A percentile compares a stretch with the other conserved stretches of the same genome.
These are phyloP conservation scores for Trametes meyenii DNA, from an alignment of 768 basidiomycete species.

Conservation along the genomic window DNA sequence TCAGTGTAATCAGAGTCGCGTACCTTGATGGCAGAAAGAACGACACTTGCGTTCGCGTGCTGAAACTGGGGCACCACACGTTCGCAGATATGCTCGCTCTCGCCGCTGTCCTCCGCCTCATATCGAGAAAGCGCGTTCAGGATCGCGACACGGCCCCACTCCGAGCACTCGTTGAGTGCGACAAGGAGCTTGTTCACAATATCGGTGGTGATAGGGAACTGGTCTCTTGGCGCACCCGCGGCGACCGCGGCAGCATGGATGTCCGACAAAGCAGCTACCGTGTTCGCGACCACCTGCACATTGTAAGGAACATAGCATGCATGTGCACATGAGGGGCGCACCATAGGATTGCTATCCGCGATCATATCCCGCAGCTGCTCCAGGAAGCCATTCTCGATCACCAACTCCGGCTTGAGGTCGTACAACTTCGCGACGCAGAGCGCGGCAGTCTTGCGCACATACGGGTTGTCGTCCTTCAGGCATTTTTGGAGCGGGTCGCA, in stretches of 20 bases:
- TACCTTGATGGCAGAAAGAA: slow-evolving; percentile 95
- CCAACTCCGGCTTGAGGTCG: slow-evolving; percentile 94
- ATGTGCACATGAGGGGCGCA: slow-evolving; percentile 34
- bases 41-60: slow-evolving; percentile 94
- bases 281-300: slow-evolving; percentile 91
- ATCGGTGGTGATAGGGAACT: slow-evolving; percentile 81
- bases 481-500: slow-evolving; percentile 92
- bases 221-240: slow-evolving; percentile 60
- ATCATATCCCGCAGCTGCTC: slow-evolving; percentile 91
- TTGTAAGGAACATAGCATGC: slow-evolving; percentile 1
- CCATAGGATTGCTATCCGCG: slow-evolving; percentile 96
- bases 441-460: slow-evolving; percentile 97
- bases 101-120: slow-evolving; percentile 82
- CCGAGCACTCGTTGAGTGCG: slow-evolving; percentile 96
- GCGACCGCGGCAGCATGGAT: slow-evolving; percentile 78
- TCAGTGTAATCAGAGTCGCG: slow-evolving; percentile 17
- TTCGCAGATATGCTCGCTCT: slow-evolving; percentile 98
- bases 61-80: slow-evolving; percentile 98
- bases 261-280: slow-evolving; percentile 89
- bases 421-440: slow-evolving; percentile 97
- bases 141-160: slow-evolving; percentile 97
- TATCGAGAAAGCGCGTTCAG: slow-evolving; percentile 87
- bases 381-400: slow-evolving; percentile 93
- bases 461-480: slow-evolving; percentile 94
- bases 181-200: slow-evolving; percentile 90